phyloP scores from a whole-genome alignment of 2,329 filamentous ascomycete genomes.

The Ophiostoma australiae region DNA sequence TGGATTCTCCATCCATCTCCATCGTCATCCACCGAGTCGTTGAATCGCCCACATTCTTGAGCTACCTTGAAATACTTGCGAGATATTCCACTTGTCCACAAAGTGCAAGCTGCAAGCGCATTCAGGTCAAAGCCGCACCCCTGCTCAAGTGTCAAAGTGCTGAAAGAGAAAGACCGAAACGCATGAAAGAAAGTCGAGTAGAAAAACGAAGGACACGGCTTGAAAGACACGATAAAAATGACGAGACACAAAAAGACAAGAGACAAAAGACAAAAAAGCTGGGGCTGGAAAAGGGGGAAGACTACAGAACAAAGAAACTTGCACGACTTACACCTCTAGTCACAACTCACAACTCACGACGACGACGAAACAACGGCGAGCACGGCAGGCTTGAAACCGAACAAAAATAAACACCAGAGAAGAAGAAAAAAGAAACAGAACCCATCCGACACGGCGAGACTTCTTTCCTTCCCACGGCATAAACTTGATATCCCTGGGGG shows the following conservation, averaged over 20 bases:
- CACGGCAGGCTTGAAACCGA: constrained; percentile 19
- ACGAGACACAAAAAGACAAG: neutral
- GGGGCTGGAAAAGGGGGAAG: constrained; percentile 7
- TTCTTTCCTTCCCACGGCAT: neutral
- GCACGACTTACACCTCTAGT: neutral
- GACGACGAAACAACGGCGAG: constrained; percentile 10
- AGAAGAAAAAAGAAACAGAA: neutral
- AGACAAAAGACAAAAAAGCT: constrained; percentile 6
- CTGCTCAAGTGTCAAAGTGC: neutral
- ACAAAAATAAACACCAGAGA: too few relatives aligned
- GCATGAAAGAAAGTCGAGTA: neutral
- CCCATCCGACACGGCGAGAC: neutral
- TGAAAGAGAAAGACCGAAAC: neutral
- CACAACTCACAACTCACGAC: neutral
- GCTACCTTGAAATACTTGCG: neutral
- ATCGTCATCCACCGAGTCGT: neutral
- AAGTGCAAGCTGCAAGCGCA: constrained; percentile 1
- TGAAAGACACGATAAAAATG: neutral
- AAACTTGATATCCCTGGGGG: neutral
- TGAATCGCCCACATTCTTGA: neutral
- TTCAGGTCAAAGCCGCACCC: neutral
- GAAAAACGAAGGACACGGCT: neutral
- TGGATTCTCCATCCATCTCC: neutral
- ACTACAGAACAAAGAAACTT: neutral
- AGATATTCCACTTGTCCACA: neutral